These are phyloP conservation scores for Scleroderma citrinum DNA, from an alignment of 768 basidiomycete species.

Conservation along the genomic window DNA sequence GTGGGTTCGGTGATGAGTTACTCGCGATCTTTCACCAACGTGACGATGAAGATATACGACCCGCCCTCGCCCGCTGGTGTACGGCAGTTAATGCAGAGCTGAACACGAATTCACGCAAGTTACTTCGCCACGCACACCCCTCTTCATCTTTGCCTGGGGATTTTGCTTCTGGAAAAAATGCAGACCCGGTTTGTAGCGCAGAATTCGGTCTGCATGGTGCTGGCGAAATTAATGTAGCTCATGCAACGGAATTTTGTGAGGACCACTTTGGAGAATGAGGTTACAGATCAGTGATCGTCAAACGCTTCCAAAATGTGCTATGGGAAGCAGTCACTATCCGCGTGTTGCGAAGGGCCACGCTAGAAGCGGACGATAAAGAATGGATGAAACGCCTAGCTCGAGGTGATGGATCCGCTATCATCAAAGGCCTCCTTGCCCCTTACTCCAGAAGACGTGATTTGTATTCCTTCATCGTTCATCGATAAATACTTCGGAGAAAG, in stretches of 20 bases:
- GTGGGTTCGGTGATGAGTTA: slow-evolving; percentile 20
- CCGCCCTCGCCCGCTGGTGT: slow-evolving; percentile 21
- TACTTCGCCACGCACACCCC: slow-evolving; percentile 5
- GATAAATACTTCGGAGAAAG: no score
- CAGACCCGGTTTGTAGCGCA: no score
- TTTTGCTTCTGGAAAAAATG: no score
- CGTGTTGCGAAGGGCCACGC: slow-evolving; percentile 17
- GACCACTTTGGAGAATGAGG: slow-evolving; percentile 25
- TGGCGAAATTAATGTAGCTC: no score
- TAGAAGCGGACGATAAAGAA: slow-evolving; percentile 19
- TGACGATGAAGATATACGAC: slow-evolving; percentile 4
- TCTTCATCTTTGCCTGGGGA: no score
- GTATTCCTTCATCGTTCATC: no score
- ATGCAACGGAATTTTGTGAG: slow-evolving; percentile 16
- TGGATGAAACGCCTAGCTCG: no score
- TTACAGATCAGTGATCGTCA: slow-evolving; percentile 11
- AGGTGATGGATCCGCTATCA: no score
- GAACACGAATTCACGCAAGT: slow-evolving; percentile 18
- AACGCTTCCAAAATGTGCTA: slow-evolving; percentile 17
- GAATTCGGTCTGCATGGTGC: no score
- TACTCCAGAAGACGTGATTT: no score
- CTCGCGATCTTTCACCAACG: slow-evolving; percentile 13
- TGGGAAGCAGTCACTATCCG: slow-evolving; percentile 18
- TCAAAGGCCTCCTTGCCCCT: no score
- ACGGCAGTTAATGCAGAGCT: slow-evolving; percentile 18